Base-by-base conservation (phyloP, 495 filamentous ascomycete species). In the Podospora tetraspora region DNA sequence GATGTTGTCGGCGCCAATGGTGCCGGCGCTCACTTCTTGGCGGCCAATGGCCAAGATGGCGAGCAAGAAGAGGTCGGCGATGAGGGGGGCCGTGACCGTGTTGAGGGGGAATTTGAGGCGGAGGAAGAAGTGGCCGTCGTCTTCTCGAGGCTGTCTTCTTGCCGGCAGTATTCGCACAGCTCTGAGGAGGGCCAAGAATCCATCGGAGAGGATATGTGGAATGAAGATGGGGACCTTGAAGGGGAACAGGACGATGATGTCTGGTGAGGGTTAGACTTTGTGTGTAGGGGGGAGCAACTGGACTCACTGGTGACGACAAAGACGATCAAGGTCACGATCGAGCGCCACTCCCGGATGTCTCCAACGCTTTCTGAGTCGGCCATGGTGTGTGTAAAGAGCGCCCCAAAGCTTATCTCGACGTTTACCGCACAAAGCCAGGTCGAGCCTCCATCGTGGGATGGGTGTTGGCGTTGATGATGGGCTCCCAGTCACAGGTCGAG, bases 21-120 rank as follows among this genome's bases (percentile, higher is more conserved):
- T 90, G 23, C 88, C 88, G 69, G 84, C 88, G 43, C 83, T 79
- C 3, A 90, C 86, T 74, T 90, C 88, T 66, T 80, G 58, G 68
- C 83, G 73, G 21, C 85, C 85, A 72, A 90, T 90, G 34, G 88
- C 87, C 61, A 79, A 58, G 57, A 89, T 88, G 61, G 87, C 88
- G 22, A 90, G 80, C 30, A 90, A 75, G 68, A 90, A 89, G 52
- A 90, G 83, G 68, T 89, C 87, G 19, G 84, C 87, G 68, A 88
- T 84, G 25, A 90, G 74, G 0, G 88, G 88, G 1, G 85, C 86
- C 0, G 88, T 90, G 2, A 90, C 78, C 66, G 89, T 88, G 73
- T 90, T 89, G 75, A 90, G 77, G 22, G 87, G 86, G 30, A 90
- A 83, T 4, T 72, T 66, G 25, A 88, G 68, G 68, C 78, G 74